A percentile compares a stretch with the other conserved stretches of the same genome.
Evolutionary conservation across 2,329 filamentous ascomycete genomes (phyloP).

Genomic region (Claviceps spartinae): DNA sequence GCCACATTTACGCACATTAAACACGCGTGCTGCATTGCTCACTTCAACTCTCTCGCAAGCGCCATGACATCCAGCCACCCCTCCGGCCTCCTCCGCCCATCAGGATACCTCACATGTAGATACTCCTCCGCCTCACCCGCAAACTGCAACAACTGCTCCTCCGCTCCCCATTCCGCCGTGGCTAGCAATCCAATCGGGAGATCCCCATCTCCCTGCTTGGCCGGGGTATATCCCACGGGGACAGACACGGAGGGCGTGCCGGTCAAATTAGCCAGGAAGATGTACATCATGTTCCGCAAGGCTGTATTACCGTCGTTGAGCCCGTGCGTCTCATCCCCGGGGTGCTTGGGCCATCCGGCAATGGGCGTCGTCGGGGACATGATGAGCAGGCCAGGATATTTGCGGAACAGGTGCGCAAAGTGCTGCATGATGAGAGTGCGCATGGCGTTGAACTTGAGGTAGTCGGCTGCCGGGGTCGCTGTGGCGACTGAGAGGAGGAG

Average conservation of each 20-base stretch:
- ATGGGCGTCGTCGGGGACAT: constrained; percentile 66
- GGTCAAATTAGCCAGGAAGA: constrained; percentile 71
- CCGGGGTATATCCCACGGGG: constrained; percentile 59
- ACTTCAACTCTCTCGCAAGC: constrained; percentile 8
- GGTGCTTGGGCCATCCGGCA: constrained; percentile 54
- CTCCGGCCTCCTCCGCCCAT: constrained; percentile 35
- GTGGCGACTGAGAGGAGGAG: constrained; percentile 52
- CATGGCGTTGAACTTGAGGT: constrained; percentile 58
- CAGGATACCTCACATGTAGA: constrained; percentile 32
- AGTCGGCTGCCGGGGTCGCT: constrained; percentile 54
- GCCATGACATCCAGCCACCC: constrained; percentile 46
- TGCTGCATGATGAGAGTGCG: constrained; percentile 69
- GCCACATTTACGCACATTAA: neutral
- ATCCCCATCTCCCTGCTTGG: constrained; percentile 41
- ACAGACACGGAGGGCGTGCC: constrained; percentile 64
- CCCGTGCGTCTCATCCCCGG: constrained; percentile 53
- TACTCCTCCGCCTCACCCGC: constrained; percentile 44
- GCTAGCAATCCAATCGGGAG: constrained; percentile 50
- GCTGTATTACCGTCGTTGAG: constrained; percentile 59
- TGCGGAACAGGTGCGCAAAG: constrained; percentile 54
- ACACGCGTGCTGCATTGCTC: constrained; percentile 3
- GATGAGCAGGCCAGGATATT: constrained; percentile 63
- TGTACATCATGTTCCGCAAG: constrained; percentile 71
- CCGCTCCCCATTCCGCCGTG: constrained; percentile 52
- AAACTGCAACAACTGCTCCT: constrained; percentile 49